phyloP scores from a whole-genome alignment of 306 rosid genomes.

The Medicago truncatula region DNA sequence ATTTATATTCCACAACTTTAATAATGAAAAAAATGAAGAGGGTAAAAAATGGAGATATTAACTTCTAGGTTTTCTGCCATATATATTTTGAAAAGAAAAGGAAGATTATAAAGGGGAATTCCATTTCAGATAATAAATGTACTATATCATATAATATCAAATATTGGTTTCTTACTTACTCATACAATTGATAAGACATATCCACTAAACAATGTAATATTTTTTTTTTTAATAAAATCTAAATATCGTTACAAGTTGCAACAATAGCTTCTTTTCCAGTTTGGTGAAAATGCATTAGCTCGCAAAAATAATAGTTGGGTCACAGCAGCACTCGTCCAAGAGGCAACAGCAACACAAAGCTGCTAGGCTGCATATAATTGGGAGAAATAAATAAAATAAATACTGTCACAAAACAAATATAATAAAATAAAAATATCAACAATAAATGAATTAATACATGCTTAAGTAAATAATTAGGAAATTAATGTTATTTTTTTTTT shows the following conservation, averaged over 20 bases:
- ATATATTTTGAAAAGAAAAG: too few relatives aligned
- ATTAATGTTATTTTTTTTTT: neutral
- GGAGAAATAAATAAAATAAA: neutral
- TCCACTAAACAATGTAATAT: constrained; percentile 10
- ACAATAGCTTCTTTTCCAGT: constrained; percentile 23
- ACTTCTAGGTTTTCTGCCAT: too few relatives aligned
- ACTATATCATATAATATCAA: neutral
- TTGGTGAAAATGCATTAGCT: constrained; percentile 28
- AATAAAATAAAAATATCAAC: neutral
- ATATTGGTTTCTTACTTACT: neutral
- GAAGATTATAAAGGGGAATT: neutral
- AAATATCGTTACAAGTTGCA: constrained; percentile 23
- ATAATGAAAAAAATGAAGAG: too few relatives aligned
- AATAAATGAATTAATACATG: constrained; percentile 10
- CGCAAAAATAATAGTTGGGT: constrained; percentile 62
- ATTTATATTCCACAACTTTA: too few relatives aligned
- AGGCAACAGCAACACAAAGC: constrained; percentile 87
- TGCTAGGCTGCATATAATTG: constrained; percentile 61
- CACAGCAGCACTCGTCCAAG: constrained; percentile 85
- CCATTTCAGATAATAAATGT: neutral
- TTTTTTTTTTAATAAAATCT: neutral
- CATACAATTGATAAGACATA: neutral
- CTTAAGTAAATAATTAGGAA: neutral
- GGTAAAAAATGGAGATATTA: too few relatives aligned
- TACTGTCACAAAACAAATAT: neutral